Conservation (phyloP, 164 flowering plant species). For the Platanus orientalis region DNA sequence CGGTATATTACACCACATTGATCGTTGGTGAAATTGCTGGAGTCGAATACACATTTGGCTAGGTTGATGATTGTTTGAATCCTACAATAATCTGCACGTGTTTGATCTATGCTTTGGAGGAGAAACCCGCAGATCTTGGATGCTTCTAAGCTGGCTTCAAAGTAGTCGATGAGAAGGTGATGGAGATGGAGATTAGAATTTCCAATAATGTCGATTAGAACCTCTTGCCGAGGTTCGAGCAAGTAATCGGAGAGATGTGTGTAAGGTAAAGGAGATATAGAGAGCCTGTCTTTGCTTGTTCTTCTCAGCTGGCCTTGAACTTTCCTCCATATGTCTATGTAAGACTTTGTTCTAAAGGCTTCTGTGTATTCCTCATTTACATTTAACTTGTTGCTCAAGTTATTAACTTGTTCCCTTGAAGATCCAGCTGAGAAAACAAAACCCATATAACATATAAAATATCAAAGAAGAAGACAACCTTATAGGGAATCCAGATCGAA, state of each 20-base stretch:
- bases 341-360: conserved; percentile 61
- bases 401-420: background rate
- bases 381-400: conserved; percentile 31
- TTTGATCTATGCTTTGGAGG: conserved; percentile 34
- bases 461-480: too few relatives aligned
- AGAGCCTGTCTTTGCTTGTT: background rate
- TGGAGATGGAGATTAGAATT: conserved; percentile 27
- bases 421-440: conserved; percentile 3
- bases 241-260: conserved; percentile 30
- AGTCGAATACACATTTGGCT: conserved; percentile 7
- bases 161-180: conserved; percentile 36
- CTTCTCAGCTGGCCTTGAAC: conserved; percentile 28
- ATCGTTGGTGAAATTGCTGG: background rate
- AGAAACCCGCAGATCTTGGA: conserved; percentile 35
- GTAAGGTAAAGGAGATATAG: conserved; percentile 16
- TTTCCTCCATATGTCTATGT: conserved; percentile 40
- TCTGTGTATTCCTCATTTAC: conserved; percentile 51
- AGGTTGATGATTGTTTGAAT: conserved; percentile 28
- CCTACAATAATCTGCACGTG: conserved; percentile 21
- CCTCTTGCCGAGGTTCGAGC: conserved; percentile 40
- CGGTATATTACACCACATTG: conserved; percentile 5
- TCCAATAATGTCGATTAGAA: conserved; percentile 23
- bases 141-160: conserved; percentile 41
- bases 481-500: too few relatives aligned
- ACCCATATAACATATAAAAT: background rate